Base-by-base conservation (phyloP, 352 stramenopile genomes). In the Phytophthora tentaculata region DNA sequence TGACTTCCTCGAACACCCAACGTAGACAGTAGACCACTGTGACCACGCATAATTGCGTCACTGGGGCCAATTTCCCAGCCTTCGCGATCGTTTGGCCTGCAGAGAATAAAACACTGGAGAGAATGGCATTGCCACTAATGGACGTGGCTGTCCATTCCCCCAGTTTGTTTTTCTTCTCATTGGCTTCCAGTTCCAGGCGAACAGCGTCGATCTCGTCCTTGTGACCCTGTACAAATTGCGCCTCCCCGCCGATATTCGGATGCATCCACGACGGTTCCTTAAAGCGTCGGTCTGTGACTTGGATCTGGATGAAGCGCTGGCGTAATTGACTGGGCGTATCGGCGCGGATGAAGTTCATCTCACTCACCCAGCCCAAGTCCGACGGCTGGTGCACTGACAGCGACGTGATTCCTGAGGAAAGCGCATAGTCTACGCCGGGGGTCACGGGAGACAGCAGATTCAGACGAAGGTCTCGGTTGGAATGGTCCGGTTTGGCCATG, bases 41-140 rank as follows among this genome's bases (percentile, higher is more conserved):
- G 0, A 88, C 82, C 12, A 97, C 90, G 23, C 96, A 61, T 0
- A 91, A 28, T 57, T 97, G 80, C 54, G 86, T 89, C 9, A 97
- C 48, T 2, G 91, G 91, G 39, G 86, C 87, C 48, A 97, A 67
- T 66, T 90, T 94, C 2, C 90, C 90, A 2, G 88, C 83, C 52
- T 83, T 88, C 28, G 79, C 68, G 20, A 79, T 77, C 17, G 79
- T 80, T 35, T 77, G 66, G 8, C 66, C 73, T 1, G 83, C 61
- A n/a, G 81, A 86, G 56, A 95, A 96, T 24, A 96, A 77, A 47
- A 88, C 90, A 61, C 86, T 96, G 28, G 82, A 91, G 5, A 97
- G 72, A 72, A 98, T 97, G 44, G 97, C 91, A 71, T 98, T 98
- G 22, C 92, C 92, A 57, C 83, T 96, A 69, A 98, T 97, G 16